Conservation (phyloP, 2,329 filamentous ascomycete species). For the Colletotrichum plurivorum region DNA sequence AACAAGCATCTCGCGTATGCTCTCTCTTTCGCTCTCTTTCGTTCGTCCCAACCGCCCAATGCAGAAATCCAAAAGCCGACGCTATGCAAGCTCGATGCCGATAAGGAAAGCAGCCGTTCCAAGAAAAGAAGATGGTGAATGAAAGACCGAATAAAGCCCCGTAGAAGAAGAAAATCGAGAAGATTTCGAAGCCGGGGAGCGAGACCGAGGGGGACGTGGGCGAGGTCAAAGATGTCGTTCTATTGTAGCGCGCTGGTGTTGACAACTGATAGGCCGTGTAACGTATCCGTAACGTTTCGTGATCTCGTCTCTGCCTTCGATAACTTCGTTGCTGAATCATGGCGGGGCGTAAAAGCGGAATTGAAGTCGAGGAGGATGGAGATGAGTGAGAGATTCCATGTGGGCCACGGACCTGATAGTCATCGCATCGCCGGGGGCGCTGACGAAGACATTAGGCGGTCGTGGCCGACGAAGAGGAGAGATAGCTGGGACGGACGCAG, state of each 20-base stretch:
- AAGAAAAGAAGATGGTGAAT: not conserved
- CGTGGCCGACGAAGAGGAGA: constrained; percentile 62
- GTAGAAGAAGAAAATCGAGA: constrained; percentile 7
- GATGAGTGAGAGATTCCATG: constrained; percentile 15
- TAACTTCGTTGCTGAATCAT: constrained; percentile 46
- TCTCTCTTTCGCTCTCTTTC: constrained; percentile 26
- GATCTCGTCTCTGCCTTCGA: constrained; percentile 48
- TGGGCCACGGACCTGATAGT: constrained; percentile 16
- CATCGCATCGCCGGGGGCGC: constrained; percentile 46
- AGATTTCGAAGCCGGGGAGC: constrained; percentile 25
- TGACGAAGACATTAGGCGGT: constrained; percentile 57
- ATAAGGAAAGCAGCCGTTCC: constrained; percentile 24
- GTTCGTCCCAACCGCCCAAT: constrained; percentile 33
- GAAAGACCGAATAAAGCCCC: constrained; percentile 11
- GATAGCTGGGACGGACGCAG: constrained; percentile 64
- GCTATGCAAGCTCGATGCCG: constrained; percentile 30
- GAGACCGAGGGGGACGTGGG: constrained; percentile 16
- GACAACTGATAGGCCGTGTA: constrained; percentile 34
- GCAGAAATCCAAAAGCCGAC: constrained; percentile 32
- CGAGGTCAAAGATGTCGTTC: constrained; percentile 25
- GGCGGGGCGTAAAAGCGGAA: constrained; percentile 32
- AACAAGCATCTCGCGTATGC: constrained; percentile 33
- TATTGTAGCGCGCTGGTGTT: constrained; percentile 21
- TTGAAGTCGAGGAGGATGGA: constrained; percentile 6
- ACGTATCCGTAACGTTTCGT: constrained; percentile 35